Conservation (phyloP, 169 alveolate species). For the Plasmodium fragile region DNA sequence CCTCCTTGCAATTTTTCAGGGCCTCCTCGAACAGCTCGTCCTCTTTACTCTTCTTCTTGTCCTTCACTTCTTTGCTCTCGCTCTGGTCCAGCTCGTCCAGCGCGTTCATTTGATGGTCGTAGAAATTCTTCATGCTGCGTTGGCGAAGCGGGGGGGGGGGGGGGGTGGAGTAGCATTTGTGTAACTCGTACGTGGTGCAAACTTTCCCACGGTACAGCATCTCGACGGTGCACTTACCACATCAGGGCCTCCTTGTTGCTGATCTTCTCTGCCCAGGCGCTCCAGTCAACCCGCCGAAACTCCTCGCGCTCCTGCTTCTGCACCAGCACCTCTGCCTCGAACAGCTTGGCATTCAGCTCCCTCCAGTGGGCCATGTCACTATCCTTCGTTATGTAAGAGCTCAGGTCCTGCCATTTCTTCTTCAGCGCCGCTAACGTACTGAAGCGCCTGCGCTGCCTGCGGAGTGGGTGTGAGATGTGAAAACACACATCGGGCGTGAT, state of each 20-base stretch:
- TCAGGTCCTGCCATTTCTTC: slow-evolving; percentile 67
- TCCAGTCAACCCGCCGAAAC: slow-evolving; percentile 76
- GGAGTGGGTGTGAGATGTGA: not conserved
- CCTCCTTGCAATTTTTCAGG: slow-evolving; percentile 76
- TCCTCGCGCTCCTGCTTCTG: slow-evolving; percentile 23
- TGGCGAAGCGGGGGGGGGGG: slow-evolving; percentile 7
- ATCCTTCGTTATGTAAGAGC: slow-evolving; percentile 60
- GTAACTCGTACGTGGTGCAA: not conserved
- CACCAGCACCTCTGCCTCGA: slow-evolving; percentile 48
- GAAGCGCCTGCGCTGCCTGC: slow-evolving; percentile 20
- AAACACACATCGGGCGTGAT: not conserved
- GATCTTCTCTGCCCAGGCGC: slow-evolving; percentile 62
- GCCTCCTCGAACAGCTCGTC: slow-evolving; percentile 75
- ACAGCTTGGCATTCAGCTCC: slow-evolving; percentile 38
- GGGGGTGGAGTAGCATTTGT: not conserved
- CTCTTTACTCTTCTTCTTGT: slow-evolving; percentile 34
- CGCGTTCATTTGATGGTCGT: slow-evolving; percentile 77
- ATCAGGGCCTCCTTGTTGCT: slow-evolving; percentile 77
- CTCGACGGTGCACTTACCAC: slow-evolving; percentile 15
- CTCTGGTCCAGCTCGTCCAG: slow-evolving; percentile 40
- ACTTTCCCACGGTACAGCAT: not conserved
- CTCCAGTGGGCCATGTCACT: slow-evolving; percentile 58
- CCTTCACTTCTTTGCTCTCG: not conserved
- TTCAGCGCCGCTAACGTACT: slow-evolving; percentile 41
- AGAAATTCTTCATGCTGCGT: slow-evolving; percentile 76